These are phyloP conservation scores for Ustilago crameri DNA, from an alignment of 1,284 basidiomycete genomes.

Conservation along the genomic window DNA sequence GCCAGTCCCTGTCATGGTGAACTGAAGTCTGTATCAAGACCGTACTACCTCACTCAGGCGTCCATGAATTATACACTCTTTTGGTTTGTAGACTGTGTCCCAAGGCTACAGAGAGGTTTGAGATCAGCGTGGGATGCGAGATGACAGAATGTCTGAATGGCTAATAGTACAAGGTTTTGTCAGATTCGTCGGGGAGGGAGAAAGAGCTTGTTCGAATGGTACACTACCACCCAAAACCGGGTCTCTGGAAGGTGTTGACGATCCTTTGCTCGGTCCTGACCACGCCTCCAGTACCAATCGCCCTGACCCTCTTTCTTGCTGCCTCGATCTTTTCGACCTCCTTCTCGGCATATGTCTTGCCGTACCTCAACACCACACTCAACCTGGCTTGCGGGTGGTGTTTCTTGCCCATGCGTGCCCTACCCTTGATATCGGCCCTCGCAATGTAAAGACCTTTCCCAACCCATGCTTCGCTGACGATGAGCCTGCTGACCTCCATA, in stretches of 20 bases:
- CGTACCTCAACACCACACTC: constrained; percentile 83
- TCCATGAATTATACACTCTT: too few relatives aligned
- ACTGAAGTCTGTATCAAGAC: too few relatives aligned
- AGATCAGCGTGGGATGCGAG: too few relatives aligned
- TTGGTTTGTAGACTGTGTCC: too few relatives aligned
- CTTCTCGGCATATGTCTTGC: constrained; percentile 80
- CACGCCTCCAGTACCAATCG: constrained; percentile 74
- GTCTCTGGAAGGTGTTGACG: constrained; percentile 62
- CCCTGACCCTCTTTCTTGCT: constrained; percentile 80
- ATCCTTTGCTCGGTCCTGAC: constrained; percentile 50
- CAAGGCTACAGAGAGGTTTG: too few relatives aligned
- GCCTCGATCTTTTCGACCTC: constrained; percentile 75
- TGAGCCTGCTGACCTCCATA: constrained; percentile 78
- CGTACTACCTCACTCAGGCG: too few relatives aligned
- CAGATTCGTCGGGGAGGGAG: background rate
- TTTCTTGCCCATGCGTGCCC: constrained; percentile 82
- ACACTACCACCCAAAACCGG: constrained; percentile 65
- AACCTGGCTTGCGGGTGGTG: constrained; percentile 81
- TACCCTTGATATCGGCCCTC: constrained; percentile 85
- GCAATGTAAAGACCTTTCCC: constrained; percentile 80
- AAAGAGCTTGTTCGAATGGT: too few relatives aligned
- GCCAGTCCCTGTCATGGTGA: too few relatives aligned
- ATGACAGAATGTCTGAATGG: background rate
- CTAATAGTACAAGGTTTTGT: constrained; percentile 5
- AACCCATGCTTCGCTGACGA: constrained; percentile 93